Percentiles rank a stretch among this genome's conserved stretches.
Conservation (phyloP, 108 stramenopile genomes). For the Chaetoceros tenuissimus region DNA sequence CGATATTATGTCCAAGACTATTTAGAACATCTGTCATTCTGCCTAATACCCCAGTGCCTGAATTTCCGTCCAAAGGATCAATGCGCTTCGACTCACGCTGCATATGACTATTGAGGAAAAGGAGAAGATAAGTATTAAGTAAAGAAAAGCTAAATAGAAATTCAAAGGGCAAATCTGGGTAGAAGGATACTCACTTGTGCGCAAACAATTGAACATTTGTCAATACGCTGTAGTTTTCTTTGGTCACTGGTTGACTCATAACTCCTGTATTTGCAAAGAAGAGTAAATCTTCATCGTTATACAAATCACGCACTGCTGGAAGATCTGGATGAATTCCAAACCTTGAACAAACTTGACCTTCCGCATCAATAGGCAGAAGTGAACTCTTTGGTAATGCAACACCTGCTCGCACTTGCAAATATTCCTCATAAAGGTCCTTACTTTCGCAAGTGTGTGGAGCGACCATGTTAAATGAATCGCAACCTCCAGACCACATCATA, state of each 20-base stretch:
- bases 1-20: conserved; percentile 13
- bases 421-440: conserved; percentile 29
- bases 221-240: conserved; percentile 28
- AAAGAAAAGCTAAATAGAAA: too few relatives aligned
- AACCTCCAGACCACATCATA: conserved; percentile 35
- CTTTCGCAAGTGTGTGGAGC: conserved; percentile 29
- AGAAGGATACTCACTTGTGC: too few relatives aligned
- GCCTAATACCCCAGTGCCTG: conserved; percentile 27
- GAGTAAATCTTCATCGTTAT: conserved; percentile 44
- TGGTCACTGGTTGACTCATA: conserved; percentile 31
- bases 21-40: conserved; percentile 3
- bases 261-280: conserved; percentile 68
- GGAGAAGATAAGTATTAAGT: too few relatives aligned
- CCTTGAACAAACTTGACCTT: conserved; percentile 38
- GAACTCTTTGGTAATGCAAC: conserved; percentile 15
- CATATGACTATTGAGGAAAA: conserved; percentile 57
- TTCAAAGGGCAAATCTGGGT: too few relatives aligned
- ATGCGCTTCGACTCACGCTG: conserved; percentile 19
- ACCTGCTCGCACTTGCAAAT: conserved; percentile 18
- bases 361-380: conserved; percentile 17
- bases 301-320: conserved; percentile 25
- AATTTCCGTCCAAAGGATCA: conserved; percentile 21
- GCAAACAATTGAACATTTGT: conserved; percentile 35
- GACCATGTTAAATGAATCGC: conserved; percentile 47
- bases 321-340: conserved; percentile 52